Conservation (phyloP, 768 basidiomycete genomes). For the Phaffia australis region DNA sequence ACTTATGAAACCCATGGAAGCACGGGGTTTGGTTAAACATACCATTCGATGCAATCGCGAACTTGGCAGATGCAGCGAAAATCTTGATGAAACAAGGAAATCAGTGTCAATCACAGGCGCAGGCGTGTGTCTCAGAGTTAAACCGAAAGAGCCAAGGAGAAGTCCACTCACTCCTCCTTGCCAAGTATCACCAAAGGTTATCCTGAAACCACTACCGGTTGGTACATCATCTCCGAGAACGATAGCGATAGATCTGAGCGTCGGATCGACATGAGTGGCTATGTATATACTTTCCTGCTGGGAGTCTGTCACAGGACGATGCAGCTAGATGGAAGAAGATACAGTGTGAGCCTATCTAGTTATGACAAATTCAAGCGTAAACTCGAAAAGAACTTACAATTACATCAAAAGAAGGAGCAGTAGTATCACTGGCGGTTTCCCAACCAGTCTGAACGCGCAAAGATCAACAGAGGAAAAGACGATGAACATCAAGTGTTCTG, state of each 20-base stretch:
- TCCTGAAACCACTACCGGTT: constrained; percentile 7
- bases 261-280: constrained; percentile 4
- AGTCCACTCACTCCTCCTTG: background rate
- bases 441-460: constrained; percentile 12
- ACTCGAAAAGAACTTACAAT: background rate
- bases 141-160: too few species aligned
- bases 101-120: too few species aligned
- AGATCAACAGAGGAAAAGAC: background rate
- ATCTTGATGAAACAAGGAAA: too few species aligned
- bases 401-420: constrained; percentile 10
- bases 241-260: background rate
- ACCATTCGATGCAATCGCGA: too few species aligned
- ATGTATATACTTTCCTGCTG: background rate
- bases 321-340: background rate
- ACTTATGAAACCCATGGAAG: too few species aligned
- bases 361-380: background rate
- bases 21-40: too few species aligned
- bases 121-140: too few species aligned
- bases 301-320: background rate
- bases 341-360: too few species aligned
- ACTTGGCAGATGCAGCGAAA: too few species aligned
- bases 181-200: constrained; percentile 6
- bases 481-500: background rate
- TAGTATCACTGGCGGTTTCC: background rate
- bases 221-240: constrained; percentile 1